Percentiles rank a stretch among this genome's conserved stretches.
Evolutionary conservation across 2,329 filamentous ascomycete genomes (phyloP).

Genomic region (Colletotrichum siamense): DNA sequence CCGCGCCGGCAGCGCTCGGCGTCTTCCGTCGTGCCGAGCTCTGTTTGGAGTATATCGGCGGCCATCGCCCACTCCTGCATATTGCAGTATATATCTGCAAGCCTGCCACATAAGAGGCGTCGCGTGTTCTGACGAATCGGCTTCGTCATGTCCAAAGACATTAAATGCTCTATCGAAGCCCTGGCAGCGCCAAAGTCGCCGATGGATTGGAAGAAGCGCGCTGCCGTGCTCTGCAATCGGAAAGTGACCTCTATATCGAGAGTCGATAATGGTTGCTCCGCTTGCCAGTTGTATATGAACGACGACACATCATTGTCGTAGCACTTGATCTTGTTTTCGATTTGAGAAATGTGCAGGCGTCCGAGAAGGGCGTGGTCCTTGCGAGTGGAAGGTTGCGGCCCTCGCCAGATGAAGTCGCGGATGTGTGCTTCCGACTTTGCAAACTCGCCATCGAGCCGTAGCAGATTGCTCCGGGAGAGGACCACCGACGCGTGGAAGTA

Average conservation of each 20-base stretch:
- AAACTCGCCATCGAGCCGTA: conserved; percentile 30
- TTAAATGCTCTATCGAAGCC: conserved; percentile 35
- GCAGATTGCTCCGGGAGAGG: conserved; percentile 36
- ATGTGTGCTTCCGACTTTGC: conserved; percentile 30
- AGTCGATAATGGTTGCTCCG: conserved; percentile 30
- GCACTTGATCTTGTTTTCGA: conserved; percentile 38
- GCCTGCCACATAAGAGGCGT: conserved; percentile 28
- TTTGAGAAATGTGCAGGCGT: conserved; percentile 37
- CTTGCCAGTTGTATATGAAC: conserved; percentile 36
- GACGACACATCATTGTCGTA: conserved; percentile 33
- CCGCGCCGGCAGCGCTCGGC: conserved; percentile 24
- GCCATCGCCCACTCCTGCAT: conserved; percentile 29
- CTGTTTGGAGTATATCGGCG: conserved; percentile 23
- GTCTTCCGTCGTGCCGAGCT: conserved; percentile 25
- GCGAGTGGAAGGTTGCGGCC: conserved; percentile 20
- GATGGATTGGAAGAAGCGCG: conserved; percentile 36
- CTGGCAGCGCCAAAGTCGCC: conserved; percentile 33
- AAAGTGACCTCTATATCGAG: conserved; percentile 38
- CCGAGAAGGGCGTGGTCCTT: conserved; percentile 34
- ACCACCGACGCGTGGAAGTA: conserved; percentile 35
- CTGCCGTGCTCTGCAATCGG: conserved; percentile 34
- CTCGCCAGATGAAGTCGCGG: conserved; percentile 26
- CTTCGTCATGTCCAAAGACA: conserved; percentile 28
- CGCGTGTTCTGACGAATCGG: conserved; percentile 31
- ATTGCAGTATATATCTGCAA: conserved; percentile 35